Conservation (phyloP, 768 basidiomycete species). For the Auricularia sp. region DNA sequence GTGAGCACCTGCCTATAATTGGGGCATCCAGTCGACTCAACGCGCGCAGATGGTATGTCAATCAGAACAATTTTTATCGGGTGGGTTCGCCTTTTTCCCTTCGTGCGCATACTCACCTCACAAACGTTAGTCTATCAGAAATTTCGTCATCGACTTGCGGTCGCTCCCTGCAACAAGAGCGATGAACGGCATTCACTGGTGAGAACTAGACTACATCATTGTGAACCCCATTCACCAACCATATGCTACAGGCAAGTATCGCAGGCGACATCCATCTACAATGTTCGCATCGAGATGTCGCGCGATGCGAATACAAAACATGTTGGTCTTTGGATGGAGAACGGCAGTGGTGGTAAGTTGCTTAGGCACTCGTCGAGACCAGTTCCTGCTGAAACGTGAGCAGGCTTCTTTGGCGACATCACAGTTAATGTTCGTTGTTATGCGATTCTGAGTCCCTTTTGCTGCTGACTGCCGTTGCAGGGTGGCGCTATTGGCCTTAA, state of each 20-base stretch:
- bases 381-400: not conserved
- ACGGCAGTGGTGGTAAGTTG: conserved; percentile 10
- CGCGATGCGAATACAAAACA: not conserved
- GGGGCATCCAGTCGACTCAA: not conserved
- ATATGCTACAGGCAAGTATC: conserved; percentile 7
- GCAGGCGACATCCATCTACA: conserved; percentile 4
- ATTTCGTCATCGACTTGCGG: conserved; percentile 12
- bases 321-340: conserved; percentile 1
- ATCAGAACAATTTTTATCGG: not conserved
- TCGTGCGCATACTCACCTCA: not conserved
- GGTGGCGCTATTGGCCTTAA: conserved; percentile 11
- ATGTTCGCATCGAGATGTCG: conserved; percentile 1
- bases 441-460: no score
- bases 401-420: conserved; percentile 8
- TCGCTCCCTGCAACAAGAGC: conserved; percentile 1
- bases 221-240: no score
- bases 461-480: no score
- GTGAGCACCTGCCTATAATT: not conserved
- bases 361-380: not conserved
- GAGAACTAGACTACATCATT: no score
- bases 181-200: conserved; percentile 12
- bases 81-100: not conserved
- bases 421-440: conserved; percentile 3
- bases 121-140: conserved; percentile 5
- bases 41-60: not conserved